Evolutionary conservation across 169 alveolate species (phyloP).

Genomic region (Cystoisospora suis): DNA sequence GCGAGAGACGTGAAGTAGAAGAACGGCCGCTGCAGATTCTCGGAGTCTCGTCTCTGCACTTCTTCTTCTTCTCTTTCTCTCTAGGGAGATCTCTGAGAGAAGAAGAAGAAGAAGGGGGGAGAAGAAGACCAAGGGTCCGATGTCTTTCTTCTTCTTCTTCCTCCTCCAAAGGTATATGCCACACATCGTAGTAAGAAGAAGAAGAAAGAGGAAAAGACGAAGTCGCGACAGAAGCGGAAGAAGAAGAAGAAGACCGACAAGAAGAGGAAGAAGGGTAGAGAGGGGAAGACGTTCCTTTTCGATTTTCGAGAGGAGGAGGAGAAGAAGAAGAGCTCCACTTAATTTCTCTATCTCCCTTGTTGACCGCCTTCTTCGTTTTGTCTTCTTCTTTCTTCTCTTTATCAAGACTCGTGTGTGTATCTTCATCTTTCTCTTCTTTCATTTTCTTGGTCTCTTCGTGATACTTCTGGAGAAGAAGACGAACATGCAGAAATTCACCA

Average conservation of each 20-base stretch:
- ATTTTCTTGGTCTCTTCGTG: too few species aligned
- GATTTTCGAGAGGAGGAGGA: not conserved
- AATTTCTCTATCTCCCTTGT: not conserved
- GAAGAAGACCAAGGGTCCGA: not conserved
- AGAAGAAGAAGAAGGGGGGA: not conserved
- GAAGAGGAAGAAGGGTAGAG: not conserved
- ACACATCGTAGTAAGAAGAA: not conserved
- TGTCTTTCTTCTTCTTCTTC: not conserved
- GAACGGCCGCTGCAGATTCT: not conserved
- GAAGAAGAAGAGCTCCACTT: not conserved
- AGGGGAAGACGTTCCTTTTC: too few species aligned
- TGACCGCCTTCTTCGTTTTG: not conserved
- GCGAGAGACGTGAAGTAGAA: not conserved
- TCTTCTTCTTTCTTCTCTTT: too few species aligned
- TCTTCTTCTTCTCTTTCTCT: not conserved
- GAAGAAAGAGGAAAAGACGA: too few species aligned
- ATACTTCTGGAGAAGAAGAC: too few species aligned
- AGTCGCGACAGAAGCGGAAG: too few species aligned
- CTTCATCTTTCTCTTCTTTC: too few species aligned
- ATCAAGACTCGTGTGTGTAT: too few species aligned
- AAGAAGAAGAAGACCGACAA: not conserved
- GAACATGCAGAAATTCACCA: too few species aligned
- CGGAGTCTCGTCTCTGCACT: not conserved
- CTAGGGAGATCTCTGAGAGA: not conserved
- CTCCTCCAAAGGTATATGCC: constrained; percentile 11